Evolutionary conservation across 768 basidiomycete species (phyloP).

Genomic region (Mycena amicta): DNA sequence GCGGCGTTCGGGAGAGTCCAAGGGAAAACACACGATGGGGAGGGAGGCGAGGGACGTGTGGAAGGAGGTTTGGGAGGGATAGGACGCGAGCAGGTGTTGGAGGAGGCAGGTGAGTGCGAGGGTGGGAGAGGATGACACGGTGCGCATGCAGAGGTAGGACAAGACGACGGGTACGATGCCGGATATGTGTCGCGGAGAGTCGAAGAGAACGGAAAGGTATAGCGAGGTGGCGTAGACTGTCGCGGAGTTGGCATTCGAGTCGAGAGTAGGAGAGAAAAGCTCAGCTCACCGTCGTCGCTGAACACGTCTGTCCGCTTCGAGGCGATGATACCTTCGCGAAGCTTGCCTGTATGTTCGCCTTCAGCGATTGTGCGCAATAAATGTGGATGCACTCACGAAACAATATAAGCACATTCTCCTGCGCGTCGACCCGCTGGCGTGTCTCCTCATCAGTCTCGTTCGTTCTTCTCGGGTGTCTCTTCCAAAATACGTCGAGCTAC

Average conservation of each 20-base stretch:
- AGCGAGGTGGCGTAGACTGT: constrained; percentile 77
- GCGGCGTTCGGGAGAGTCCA: constrained; percentile 32
- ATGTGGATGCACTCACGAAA: constrained; percentile 54
- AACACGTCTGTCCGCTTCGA: constrained; percentile 62
- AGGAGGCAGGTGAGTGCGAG: constrained; percentile 54
- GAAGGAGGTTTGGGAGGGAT: constrained; percentile 69
- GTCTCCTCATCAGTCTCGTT: constrained; percentile 35
- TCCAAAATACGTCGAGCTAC: constrained; percentile 55
- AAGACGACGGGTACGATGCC: constrained; percentile 65
- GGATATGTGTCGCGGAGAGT: constrained; percentile 59
- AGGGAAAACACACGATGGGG: constrained; percentile 42
- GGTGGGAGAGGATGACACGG: constrained; percentile 26
- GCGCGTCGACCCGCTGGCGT: constrained; percentile 51
- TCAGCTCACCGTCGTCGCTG: constrained; percentile 62
- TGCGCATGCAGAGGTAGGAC: constrained; percentile 44
- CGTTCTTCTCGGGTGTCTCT: constrained; percentile 32
- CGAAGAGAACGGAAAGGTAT: constrained; percentile 64
- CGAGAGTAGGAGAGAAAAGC: neutral
- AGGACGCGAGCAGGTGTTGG: constrained; percentile 56
- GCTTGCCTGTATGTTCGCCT: constrained; percentile 53
- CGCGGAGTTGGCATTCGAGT: neutral
- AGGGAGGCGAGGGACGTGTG: constrained; percentile 46
- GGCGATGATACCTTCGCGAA: constrained; percentile 72
- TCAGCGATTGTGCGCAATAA: neutral
- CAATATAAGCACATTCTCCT: constrained; percentile 73